Evolutionary conservation across 331 rosid genomes (phyloP).

Genomic region (Malus hybrid): DNA sequence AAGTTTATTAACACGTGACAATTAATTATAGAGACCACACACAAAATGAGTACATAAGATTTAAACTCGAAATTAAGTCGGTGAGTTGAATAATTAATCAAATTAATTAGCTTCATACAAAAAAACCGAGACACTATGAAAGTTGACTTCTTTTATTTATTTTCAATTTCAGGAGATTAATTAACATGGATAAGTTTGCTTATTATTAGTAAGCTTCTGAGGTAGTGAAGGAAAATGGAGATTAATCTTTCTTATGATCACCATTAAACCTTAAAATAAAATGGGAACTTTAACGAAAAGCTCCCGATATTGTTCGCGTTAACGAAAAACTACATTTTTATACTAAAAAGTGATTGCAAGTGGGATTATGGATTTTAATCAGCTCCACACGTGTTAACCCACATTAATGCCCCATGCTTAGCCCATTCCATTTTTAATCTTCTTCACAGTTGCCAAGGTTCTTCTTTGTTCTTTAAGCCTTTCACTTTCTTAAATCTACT

Average conservation of each 20-base stretch:
- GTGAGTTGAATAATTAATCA: not conserved
- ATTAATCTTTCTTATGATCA: not conserved
- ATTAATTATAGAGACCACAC: too few relatives aligned
- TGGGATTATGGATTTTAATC: not conserved
- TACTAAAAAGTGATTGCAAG: not conserved
- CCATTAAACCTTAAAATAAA: not conserved
- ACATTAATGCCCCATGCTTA: not conserved
- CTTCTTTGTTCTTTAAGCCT: not conserved
- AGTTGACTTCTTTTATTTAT: not conserved
- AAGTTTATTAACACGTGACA: too few relatives aligned
- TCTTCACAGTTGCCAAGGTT: not conserved
- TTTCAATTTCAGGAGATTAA: too few relatives aligned
- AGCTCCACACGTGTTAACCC: not conserved
- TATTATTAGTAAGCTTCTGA: not conserved
- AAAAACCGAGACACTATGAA: too few relatives aligned
- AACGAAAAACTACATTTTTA: too few relatives aligned
- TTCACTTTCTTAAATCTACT: not conserved
- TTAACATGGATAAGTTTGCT: not conserved
- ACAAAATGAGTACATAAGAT: too few relatives aligned
- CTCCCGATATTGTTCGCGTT: too few relatives aligned
- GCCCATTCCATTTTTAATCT: not conserved
- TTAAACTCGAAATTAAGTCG: not conserved
- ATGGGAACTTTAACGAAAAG: too few relatives aligned
- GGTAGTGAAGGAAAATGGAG: not conserved
- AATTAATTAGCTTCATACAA: not conserved